Percentiles rank a stretch among this genome's conserved stretches.
Conservation (phyloP, 441 rosid species). For the Populus hybrid region DNA sequence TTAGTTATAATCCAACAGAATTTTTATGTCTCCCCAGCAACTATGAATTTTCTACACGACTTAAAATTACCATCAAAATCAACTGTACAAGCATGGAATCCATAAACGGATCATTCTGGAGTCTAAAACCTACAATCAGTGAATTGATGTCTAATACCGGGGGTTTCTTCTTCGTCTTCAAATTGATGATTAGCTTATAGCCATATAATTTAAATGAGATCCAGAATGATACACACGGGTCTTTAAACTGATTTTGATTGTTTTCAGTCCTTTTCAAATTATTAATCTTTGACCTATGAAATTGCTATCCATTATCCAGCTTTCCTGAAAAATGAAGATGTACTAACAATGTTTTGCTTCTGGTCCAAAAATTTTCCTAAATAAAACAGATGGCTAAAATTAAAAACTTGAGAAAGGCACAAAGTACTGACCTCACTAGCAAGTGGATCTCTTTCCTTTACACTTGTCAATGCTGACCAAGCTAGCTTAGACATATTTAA, state of each 20-base stretch:
- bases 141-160: background rate
- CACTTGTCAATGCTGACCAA: conserved; percentile 70
- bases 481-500: conserved; percentile 84
- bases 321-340: background rate
- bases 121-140: background rate
- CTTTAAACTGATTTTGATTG: background rate
- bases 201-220: background rate
- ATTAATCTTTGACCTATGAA: background rate
- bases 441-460: conserved; percentile 86
- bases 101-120: background rate
- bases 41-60: background rate
- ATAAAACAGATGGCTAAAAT: conserved; percentile 1
- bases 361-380: background rate
- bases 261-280: background rate
- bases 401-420: conserved; percentile 7
- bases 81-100: background rate
- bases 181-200: background rate
- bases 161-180: background rate
- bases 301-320: background rate
- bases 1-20: background rate
- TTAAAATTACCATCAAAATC: background rate
- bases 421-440: conserved; percentile 83
- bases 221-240: background rate
- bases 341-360: background rate
- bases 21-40: background rate